phyloP scores from a whole-genome alignment of 108 stramenopile genomes.

The Cylindrotheca closterium region DNA sequence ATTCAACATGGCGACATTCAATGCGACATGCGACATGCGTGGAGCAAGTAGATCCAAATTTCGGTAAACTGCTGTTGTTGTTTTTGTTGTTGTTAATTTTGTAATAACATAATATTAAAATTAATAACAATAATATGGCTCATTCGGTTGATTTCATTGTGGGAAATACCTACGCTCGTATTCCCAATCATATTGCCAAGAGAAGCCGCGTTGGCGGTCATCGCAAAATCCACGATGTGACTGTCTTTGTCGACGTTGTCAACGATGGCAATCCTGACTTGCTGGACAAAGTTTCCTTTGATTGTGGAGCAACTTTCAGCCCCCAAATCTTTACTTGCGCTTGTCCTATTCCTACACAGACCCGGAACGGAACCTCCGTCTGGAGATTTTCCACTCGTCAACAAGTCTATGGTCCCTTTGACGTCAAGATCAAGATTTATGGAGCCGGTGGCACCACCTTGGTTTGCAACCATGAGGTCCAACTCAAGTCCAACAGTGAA shows the following conservation, averaged over 20 bases:
- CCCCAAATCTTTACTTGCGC: constrained; percentile 32
- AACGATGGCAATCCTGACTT: constrained; percentile 44
- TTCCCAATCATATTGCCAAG: constrained; percentile 24
- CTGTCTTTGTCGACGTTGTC: constrained; percentile 50
- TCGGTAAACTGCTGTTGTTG: too few species aligned
- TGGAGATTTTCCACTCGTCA: constrained; percentile 51
- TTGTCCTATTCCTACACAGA: constrained; percentile 33
- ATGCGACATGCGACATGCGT: too few species aligned
- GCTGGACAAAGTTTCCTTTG: constrained; percentile 49
- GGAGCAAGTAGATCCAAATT: too few species aligned
- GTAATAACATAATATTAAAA: too few species aligned
- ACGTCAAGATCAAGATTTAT: constrained; percentile 40
- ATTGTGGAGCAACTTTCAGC: constrained; percentile 36
- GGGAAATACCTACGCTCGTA: constrained; percentile 51
- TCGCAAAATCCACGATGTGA: constrained; percentile 47
- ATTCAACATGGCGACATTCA: too few species aligned
- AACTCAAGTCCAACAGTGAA: background rate
- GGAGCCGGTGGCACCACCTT: constrained; percentile 42
- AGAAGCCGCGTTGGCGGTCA: constrained; percentile 20
- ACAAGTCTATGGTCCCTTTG: constrained; percentile 38
- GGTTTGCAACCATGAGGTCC: constrained; percentile 14
- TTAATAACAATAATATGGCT: too few species aligned
- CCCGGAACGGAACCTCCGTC: constrained; percentile 6
- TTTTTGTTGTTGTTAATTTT: too few species aligned
- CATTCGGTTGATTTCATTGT: constrained; percentile 26